Base-by-base conservation (phyloP, 2,329 filamentous ascomycete species). In the Diaporthe sp. region DNA sequence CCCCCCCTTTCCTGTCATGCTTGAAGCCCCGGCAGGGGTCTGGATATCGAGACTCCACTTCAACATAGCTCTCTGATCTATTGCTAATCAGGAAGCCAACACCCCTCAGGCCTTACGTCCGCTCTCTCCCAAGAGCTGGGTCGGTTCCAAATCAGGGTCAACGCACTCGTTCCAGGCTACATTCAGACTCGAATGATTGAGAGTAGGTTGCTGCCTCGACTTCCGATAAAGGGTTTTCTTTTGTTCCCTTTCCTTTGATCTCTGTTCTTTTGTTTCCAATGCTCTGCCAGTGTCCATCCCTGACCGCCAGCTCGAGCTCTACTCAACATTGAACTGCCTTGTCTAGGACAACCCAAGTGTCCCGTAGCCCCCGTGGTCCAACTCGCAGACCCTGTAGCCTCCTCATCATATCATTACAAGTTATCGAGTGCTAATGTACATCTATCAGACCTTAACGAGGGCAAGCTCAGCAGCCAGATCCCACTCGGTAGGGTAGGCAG, bases 151-250 rank as follows among this genome's bases (percentile, higher is more conserved):
- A 88, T 97, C 73, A 88, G 95, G 39, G 93, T 94, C 61, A 97
- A 97, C 84, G 92, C 92, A 37, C 90, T 97, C 77, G 85, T 96
- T 55, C 95, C 95, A 1, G 95, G 95, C 9, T 97, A 96, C 85
- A 92, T 97, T 77, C 87, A 93, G 73, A 96, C 94, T 59, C 89
- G 91, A 63, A 97, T 97, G 94, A 94, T 93, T 77, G 84, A 89
- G 81, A 86, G 94, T 96, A 84, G 83, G 85, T 82, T 22, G 37
- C 30, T 30, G 17, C 42, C 35, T 35, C 25, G 32, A 30, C 8
- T 39, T 27, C 42, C 42, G 44, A 42, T 12, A 32, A 10, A 22
- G 8, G 53, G 22, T 37, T 42, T 37, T 35, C 37, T 37, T 58
- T 30, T 61, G 17, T 39, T 44, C 59, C 35, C 72, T 35, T 74